Evolutionary conservation across 140 eudicot species (phyloP), one percentile per base, ranked within the genome.

Genomic region (Senecio squalidus): DNA sequence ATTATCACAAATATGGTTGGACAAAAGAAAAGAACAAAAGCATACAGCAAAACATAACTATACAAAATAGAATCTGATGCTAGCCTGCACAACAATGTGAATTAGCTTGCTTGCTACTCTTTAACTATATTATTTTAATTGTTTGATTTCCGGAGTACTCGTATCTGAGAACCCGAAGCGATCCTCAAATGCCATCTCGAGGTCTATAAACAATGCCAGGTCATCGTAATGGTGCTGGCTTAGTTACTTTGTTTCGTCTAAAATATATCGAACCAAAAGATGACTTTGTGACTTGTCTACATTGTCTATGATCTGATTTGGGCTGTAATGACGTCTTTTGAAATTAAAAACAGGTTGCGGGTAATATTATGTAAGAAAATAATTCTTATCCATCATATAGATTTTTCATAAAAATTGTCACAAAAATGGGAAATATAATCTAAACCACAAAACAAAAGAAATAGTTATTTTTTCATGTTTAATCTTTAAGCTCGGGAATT

Each of bases 11-110:
- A 18, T 36, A 21, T 57, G 18, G 63, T 31, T 57, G 56, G 73
- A 58, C 58, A 57, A 67, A 55, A 44, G 73, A 56, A 67, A 56
- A 56, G 73, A 67, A 67, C 66, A 56, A 67, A 45, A 67, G 64
- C 55, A 55, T 67, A 55, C 64, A 43, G 27, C 73, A 67, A 43
- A 67, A 41, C 65, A 43, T 55, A 55, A 67, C 55, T 41, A 55
- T 30, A 33, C 30, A 67, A 4, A 38, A n/a, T n/a, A 56, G 73
- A 67, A 67, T 67, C 73, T 56, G 66, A 67, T 67, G 58, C 73
- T n/a, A n/a, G n/a, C 43, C 58, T 45, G 50, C 26, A 67, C 58
- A 67, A 45, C 64, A 66, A 17, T 55, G 64, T 55, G n/a, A n/a
- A n/a, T n/a, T 26, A 29, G 20, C 55, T 66, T 65, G 27, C 31